These are phyloP conservation scores for Solanum microdontum DNA, from an alignment of 257 asterid genomes.

Conservation along the genomic window DNA sequence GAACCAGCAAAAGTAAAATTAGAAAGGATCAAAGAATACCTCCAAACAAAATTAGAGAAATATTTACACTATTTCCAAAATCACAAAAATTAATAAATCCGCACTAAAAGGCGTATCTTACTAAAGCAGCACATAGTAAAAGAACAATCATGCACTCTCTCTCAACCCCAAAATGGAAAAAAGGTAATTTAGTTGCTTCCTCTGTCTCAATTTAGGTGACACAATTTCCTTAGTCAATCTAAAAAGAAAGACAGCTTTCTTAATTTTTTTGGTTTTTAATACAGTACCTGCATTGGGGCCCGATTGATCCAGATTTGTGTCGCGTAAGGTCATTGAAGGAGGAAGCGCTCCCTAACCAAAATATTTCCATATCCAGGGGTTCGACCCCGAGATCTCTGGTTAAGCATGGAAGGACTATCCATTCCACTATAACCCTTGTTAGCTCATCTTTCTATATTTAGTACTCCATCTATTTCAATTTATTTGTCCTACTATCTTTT, in stretches of 20 bases:
- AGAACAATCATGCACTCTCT: background rate
- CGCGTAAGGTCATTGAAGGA: background rate
- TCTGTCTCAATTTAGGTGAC: background rate
- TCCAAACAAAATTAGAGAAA: background rate
- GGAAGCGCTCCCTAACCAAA: background rate
- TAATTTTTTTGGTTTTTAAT: too few relatives aligned
- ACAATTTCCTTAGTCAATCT: background rate
- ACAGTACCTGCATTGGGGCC: fast-evolving
- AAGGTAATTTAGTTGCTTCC: background rate
- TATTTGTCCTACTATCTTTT: background rate
- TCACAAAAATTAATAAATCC: background rate
- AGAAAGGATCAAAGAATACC: background rate
- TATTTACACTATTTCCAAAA: background rate
- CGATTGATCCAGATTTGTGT: background rate
- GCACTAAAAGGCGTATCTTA: background rate
- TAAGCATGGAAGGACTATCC: background rate
- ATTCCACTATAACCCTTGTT: background rate
- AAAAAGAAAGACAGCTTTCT: background rate
- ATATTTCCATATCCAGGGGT: background rate
- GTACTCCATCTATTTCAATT: background rate
- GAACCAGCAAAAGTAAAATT: slow-evolving; percentile 4
- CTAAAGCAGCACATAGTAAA: background rate
- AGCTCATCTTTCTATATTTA: background rate
- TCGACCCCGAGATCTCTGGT: background rate
- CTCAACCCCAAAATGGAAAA: background rate